Percentiles rank a stretch among this genome's conserved stretches.
These are phyloP conservation scores for Fusarium coffeatum DNA, from an alignment of 2,329 filamentous ascomycete genomes.

Conservation along the genomic window DNA sequence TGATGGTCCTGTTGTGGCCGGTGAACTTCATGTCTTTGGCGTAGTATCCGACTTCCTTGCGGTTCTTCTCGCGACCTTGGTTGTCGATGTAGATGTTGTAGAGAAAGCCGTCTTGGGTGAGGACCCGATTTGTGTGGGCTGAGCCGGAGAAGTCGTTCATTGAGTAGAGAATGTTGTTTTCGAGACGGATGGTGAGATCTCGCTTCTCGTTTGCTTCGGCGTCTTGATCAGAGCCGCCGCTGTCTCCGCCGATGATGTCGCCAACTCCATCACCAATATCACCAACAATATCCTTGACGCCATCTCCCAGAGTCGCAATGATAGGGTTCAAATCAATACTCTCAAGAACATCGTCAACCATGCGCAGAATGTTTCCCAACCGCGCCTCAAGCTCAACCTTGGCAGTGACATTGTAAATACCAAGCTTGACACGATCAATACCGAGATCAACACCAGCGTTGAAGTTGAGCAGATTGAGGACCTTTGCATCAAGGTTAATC, in stretches of 20 bases:
- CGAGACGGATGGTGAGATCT: conserved; percentile 22
- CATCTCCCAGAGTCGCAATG: conserved; percentile 20
- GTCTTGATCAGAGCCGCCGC: not conserved
- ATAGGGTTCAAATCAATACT: conserved; percentile 27
- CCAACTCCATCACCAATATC: conserved; percentile 17
- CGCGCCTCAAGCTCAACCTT: conserved; percentile 30
- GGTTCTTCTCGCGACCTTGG: conserved; percentile 20
- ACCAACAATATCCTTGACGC: conserved; percentile 8
- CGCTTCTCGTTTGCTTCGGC: conserved; percentile 2
- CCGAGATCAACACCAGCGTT: conserved; percentile 30
- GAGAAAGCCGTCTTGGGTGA: conserved; percentile 26
- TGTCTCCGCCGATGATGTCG: not conserved
- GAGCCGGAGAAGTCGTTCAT: conserved; percentile 32
- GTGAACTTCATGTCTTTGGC: conserved; percentile 32
- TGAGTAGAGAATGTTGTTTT: conserved; percentile 29
- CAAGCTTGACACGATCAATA: conserved; percentile 27
- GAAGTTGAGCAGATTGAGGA: conserved; percentile 29
- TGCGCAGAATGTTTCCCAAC: conserved; percentile 21
- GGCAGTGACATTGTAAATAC: conserved; percentile 30
- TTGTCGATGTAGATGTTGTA: conserved; percentile 29
- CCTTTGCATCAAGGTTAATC: conserved; percentile 29
- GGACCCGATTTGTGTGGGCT: conserved; percentile 21
- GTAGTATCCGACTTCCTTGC: conserved; percentile 28
- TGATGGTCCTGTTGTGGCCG: conserved; percentile 21
- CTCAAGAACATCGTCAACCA: conserved; percentile 30